Base-by-base conservation (phyloP, 164 flowering plant species). In the Sextonia rubra region DNA sequence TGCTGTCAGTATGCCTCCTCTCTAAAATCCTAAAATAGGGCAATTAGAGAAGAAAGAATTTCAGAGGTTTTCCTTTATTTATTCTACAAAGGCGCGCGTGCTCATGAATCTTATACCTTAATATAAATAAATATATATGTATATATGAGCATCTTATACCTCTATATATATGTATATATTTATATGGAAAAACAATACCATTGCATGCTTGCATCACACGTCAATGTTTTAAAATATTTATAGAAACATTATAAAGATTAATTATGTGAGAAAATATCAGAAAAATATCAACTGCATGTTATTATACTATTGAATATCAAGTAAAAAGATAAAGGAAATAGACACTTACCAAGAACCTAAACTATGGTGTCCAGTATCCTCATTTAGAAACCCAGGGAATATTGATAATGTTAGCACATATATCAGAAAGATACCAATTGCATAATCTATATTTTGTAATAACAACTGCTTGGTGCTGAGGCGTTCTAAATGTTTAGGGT, bases 311-410 rank as follows among this genome's bases (percentile, higher is more conserved):
- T 20, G n/a, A 52, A 52, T 3, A 20, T 52, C 58, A 52, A 20
- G 3, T 52, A 15, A 15, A 15, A 52, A 52, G 58, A 20, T 20
- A 18, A 15, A 52, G 58, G 17, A 52, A 52, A 52, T 20, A 12
- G n/a, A 20, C 17, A 52, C 58, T 15, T 52, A 52, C 58, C 58
- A 92, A 66, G 78, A 55, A 2, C 94, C 92, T 61, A 92, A 76
- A 71, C 87, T 77, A 75, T 93, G 97, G 18, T 80, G 60, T 44
- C 97, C 97, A 30, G 93, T 89, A 72, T 92, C 89, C 76, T 92
- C 98, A 24, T 83, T 82, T 68, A 89, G 80, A 79, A 92, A 93
- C 30, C 98, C 97, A 26, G 97, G 93, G 78, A 91, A 90, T 61
- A 91, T 89, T 0, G 96, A 89, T 68, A 93, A 71, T 1, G 93